Conservation (phyloP, 106 monocot species). For the Acorus gramineus region DNA sequence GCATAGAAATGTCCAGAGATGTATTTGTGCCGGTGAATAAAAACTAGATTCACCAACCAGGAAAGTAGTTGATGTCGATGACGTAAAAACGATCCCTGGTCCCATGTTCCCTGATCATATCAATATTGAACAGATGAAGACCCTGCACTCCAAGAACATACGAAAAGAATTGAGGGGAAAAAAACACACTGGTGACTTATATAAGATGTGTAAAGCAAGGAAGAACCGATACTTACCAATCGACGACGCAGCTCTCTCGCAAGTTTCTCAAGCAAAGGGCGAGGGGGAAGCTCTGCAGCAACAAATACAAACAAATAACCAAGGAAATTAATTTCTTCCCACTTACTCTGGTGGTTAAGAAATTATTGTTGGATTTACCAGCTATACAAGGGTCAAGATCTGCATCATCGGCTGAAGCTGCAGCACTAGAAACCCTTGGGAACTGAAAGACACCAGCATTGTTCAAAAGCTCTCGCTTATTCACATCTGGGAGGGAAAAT, state of each 20-base stretch:
- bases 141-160: conserved; percentile 27
- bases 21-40: neutral
- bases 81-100: conserved; percentile 69
- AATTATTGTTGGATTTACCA: conserved; percentile 28
- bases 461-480: conserved; percentile 32
- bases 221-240: conserved; percentile 27
- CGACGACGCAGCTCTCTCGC: conserved; percentile 72
- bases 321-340: no score
- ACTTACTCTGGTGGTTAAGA: neutral
- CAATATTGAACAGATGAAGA: conserved; percentile 79
- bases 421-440: conserved; percentile 90
- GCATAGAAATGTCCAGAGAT: neutral
- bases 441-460: conserved; percentile 58
- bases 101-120: conserved; percentile 84
- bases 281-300: conserved; percentile 67
- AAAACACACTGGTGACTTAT: no score
- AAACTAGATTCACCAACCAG: conserved; percentile 26
- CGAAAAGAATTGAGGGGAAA: no score
- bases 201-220: no score
- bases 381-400: conserved; percentile 67
- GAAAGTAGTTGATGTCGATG: conserved; percentile 95
- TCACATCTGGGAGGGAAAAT: conserved; percentile 80
- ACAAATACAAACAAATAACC: conserved; percentile 3
- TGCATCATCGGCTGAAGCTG: conserved; percentile 83
- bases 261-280: conserved; percentile 71